phyloP scores from a whole-genome alignment of 345 rosid genomes.

The Jatropha curcas region DNA sequence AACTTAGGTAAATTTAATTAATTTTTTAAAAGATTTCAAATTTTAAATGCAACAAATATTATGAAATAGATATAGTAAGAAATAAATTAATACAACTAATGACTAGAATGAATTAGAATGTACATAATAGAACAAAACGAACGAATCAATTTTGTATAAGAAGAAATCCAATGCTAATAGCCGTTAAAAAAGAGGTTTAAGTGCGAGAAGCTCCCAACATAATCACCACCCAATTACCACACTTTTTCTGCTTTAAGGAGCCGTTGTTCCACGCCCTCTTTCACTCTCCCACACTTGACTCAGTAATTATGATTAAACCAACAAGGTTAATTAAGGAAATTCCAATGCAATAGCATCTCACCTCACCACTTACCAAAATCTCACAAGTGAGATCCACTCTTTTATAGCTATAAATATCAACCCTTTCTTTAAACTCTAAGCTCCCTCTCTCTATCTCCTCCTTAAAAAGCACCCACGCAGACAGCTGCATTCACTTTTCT shows the following conservation, averaged over 20 bases:
- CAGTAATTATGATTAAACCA: neutral
- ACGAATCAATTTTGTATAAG: neutral
- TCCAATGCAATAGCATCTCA: neutral
- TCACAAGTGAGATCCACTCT: constrained; percentile 30
- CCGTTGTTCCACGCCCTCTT: constrained; percentile 7
- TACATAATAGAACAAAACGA: neutral
- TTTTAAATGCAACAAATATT: too few relatives aligned
- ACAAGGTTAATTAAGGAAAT: neutral
- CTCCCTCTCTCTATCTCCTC: neutral
- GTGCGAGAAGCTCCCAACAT: constrained; percentile 1
- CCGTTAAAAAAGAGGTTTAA: neutral
- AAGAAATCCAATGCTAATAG: constrained; percentile 8
- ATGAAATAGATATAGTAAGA: too few relatives aligned
- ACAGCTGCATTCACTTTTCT: constrained; percentile 12
- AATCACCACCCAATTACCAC: constrained; percentile 25
- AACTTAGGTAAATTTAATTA: too few relatives aligned
- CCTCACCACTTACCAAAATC: constrained; percentile 19
- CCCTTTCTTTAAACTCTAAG: neutral
- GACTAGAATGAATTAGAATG: too few relatives aligned
- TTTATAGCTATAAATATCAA: constrained; percentile 39
- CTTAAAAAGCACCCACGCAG: neutral
- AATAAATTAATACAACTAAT: too few relatives aligned
- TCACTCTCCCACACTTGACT: neutral
- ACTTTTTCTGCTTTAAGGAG: constrained; percentile 19
- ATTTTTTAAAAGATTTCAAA: too few relatives aligned